These are phyloP conservation scores for Chenopodium berlandieri DNA, from an alignment of 148 eudicot genomes.

Conservation along the genomic window DNA sequence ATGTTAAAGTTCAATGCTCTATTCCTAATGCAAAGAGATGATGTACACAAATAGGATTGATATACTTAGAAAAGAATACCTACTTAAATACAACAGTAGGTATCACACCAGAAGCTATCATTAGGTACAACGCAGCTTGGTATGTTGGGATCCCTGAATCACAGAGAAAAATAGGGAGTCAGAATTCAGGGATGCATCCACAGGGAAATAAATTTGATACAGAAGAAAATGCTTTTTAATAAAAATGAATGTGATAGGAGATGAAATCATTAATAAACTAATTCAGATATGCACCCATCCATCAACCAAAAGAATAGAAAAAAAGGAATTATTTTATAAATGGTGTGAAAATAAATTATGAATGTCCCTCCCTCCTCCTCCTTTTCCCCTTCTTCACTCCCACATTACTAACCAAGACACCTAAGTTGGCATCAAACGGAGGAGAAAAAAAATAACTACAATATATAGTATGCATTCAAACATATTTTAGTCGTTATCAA, in stretches of 20 bases:
- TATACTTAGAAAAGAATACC: neutral
- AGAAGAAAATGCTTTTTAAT: neutral
- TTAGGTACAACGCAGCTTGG: conserved; percentile 38
- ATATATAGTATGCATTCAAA: too few relatives aligned
- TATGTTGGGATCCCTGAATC: conserved; percentile 36
- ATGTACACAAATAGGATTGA: neutral
- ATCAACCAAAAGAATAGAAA: too few relatives aligned
- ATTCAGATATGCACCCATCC: neutral
- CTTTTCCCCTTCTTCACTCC: too few relatives aligned
- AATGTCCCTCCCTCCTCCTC: too few relatives aligned
- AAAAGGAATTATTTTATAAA: too few relatives aligned
- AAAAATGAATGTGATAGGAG: too few relatives aligned
- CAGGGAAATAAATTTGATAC: neutral
- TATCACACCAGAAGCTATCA: conserved; percentile 43
- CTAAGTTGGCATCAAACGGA: too few relatives aligned
- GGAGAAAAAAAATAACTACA: too few relatives aligned
- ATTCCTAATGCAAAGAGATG: neutral
- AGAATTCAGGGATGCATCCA: neutral
- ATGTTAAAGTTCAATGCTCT: neutral
- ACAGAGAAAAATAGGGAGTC: conserved; percentile 5
- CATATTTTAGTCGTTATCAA: neutral
- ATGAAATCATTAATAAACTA: neutral
- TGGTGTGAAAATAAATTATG: too few relatives aligned
- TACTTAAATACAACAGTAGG: conserved; percentile 51
- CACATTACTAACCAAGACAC: too few relatives aligned